phyloP scores from a whole-genome alignment of 106 monocot genomes.

The Apostasia ramifera region DNA sequence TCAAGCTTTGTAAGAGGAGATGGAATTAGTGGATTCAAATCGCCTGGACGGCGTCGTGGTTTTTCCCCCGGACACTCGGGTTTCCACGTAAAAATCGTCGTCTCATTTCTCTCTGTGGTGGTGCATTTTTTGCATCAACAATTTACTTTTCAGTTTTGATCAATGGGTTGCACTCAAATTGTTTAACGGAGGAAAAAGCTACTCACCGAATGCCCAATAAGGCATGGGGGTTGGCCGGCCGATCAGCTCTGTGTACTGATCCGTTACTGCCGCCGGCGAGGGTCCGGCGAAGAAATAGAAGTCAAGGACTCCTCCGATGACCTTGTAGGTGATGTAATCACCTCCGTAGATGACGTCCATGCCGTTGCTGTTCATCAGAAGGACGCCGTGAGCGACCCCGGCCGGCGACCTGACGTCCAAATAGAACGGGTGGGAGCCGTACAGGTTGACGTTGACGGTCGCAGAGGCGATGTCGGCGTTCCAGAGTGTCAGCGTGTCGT shows the following conservation, averaged over 20 bases:
- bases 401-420: conserved; percentile 42
- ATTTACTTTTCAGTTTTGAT: too few species aligned
- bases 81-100: too few species aligned
- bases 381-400: conserved; percentile 34
- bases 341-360: conserved; percentile 48
- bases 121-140: too few species aligned
- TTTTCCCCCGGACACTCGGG: too few species aligned
- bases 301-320: conserved; percentile 53
- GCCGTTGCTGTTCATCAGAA: conserved; percentile 56
- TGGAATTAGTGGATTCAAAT: too few species aligned
- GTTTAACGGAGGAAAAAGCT: not conserved
- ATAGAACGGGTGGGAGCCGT: conserved; percentile 78
- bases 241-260: conserved; percentile 54
- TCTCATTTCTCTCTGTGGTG: too few species aligned
- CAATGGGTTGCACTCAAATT: too few species aligned
- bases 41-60: too few species aligned
- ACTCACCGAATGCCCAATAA: conserved; percentile 75
- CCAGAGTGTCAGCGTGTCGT: conserved; percentile 61
- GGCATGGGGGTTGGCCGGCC: conserved; percentile 56
- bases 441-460: conserved; percentile 33
- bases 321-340: conserved; percentile 38
- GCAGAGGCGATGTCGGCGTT: conserved; percentile 37
- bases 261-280: conserved; percentile 22
- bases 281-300: conserved; percentile 59
- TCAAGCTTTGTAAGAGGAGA: too few species aligned